Percentiles rank a stretch among this genome's conserved stretches.
Evolutionary conservation across 495 filamentous ascomycete species (phyloP).

Genomic region (Aspergillus cristatus): DNA sequence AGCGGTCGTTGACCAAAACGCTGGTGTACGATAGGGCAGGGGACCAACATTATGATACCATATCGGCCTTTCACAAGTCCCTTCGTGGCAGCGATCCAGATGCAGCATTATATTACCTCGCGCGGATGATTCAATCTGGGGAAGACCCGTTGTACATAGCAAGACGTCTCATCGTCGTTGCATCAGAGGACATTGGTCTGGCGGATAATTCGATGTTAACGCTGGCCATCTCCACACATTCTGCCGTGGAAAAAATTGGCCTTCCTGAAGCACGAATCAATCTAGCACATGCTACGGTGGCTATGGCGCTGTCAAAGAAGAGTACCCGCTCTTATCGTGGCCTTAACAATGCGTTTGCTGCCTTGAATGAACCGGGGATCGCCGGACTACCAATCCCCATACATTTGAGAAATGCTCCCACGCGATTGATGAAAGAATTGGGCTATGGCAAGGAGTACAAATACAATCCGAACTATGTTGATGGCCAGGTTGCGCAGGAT

Average conservation of each 20-base stretch:
- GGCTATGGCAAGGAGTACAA: constrained; percentile 90
- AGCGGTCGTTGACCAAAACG: constrained; percentile 74
- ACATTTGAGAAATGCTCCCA: constrained; percentile 87
- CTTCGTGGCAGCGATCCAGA: constrained; percentile 80
- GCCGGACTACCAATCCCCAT: constrained; percentile 73
- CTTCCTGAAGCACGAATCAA: constrained; percentile 93
- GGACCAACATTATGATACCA: constrained; percentile 91
- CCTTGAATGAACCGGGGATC: constrained; percentile 68
- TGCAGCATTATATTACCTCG: constrained; percentile 85
- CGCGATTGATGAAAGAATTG: constrained; percentile 83
- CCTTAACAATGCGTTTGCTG: constrained; percentile 65
- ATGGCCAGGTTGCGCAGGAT: constrained; percentile 80
- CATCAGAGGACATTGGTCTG: constrained; percentile 84
- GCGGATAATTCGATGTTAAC: constrained; percentile 81
- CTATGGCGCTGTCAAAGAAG: constrained; percentile 74
- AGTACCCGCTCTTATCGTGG: constrained; percentile 78
- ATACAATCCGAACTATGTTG: constrained; percentile 82
- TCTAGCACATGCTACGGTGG: constrained; percentile 77
- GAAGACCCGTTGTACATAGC: constrained; percentile 93
- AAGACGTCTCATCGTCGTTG: constrained; percentile 81
- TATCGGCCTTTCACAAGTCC: constrained; percentile 94
- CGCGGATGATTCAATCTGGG: constrained; percentile 91
- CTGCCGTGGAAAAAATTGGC: constrained; percentile 80
- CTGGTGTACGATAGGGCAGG: constrained; percentile 90
- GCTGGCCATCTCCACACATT: constrained; percentile 75